Base-by-base conservation (phyloP, 345 rosid genomes). In the Sonneratia alba region DNA sequence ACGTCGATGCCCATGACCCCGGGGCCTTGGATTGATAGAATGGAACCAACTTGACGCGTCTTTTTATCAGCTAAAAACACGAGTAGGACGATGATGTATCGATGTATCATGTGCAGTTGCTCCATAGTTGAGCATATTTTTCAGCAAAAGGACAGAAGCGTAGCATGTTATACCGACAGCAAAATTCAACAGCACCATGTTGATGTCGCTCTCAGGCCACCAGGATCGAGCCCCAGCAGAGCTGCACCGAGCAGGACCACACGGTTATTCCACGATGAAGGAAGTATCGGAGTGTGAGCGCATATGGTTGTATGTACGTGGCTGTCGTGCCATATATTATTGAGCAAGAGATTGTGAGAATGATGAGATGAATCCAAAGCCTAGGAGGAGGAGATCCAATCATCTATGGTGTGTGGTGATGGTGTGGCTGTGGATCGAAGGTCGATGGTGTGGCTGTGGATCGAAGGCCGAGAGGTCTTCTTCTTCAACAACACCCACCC, bases 381-480 rank as follows among this genome's bases (percentile, higher is more conserved):
- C 32, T 27, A 1, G 32, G 32, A 27, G 32, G 32, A 27, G 32
- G 32, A 27, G 32, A 27, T 27, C 32, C 0, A 27, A 27, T 27
- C 32, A 27, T 27, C 32, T 27, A 27, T 27, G 32, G 32, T 27
- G 32, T 27, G 32, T 27, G 32, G 32, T 27, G 32, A 27, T 27
- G 32, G 32, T 27, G 32, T 27, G 32, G 32, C 32, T 27, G 32
- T 27, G 32, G 61, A 67, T 79, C 72, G 73, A 73, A 45, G 55
- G 71, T 53, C 74, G 85, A 82, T 27, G 32, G 32, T 27, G 32
- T 27, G 32, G 32, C 32, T 27, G 32, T 27, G 32, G 61, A 67
- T 79, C 72, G 73, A 73, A 45, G 55, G 71, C 53, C 74, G 85
- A 82, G 56, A 74, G 6, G 83, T 84, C 85, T 64, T 27, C 32